These are phyloP conservation scores for Colletotrichum liaoningense DNA, from an alignment of 2,329 filamentous ascomycete species.

Conservation along the genomic window DNA sequence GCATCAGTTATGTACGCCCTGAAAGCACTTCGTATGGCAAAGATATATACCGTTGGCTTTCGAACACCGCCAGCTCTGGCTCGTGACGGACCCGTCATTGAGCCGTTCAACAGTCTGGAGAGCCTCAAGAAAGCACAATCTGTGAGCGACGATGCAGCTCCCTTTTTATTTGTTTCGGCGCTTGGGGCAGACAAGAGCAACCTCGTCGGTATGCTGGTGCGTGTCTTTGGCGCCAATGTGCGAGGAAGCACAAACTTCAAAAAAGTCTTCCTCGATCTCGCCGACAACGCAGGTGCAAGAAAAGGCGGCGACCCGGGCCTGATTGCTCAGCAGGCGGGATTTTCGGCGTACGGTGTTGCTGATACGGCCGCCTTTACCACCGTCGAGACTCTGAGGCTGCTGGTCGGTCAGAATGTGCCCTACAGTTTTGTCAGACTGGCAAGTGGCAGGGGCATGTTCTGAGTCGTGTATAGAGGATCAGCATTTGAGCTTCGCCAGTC, in stretches of 20 bases:
- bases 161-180: conserved; percentile 85
- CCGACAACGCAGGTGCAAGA: conserved; percentile 68
- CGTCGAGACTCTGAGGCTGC: conserved; percentile 80
- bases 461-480: conserved; percentile 34
- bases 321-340: conserved; percentile 80
- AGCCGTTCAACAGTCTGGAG: conserved; percentile 83
- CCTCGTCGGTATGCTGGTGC: conserved; percentile 80
- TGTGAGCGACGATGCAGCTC: conserved; percentile 65
- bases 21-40: conserved; percentile 78
- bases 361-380: conserved; percentile 88
- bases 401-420: conserved; percentile 88
- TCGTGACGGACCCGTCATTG: conserved; percentile 73
- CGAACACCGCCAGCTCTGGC: conserved; percentile 72
- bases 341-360: conserved; percentile 81
- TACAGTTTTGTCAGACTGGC: conserved; percentile 88
- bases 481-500: background rate
- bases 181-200: conserved; percentile 82
- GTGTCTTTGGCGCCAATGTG: conserved; percentile 70
- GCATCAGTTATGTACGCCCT: conserved; percentile 84
- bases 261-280: conserved; percentile 86
- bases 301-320: conserved; percentile 75
- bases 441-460: conserved; percentile 62
- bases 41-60: conserved; percentile 89
- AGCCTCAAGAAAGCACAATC: conserved; percentile 65
- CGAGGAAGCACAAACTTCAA: conserved; percentile 51